Evolutionary conservation across 2,329 filamentous ascomycete genomes (phyloP).

Genomic region (Talaromyces piceae): DNA sequence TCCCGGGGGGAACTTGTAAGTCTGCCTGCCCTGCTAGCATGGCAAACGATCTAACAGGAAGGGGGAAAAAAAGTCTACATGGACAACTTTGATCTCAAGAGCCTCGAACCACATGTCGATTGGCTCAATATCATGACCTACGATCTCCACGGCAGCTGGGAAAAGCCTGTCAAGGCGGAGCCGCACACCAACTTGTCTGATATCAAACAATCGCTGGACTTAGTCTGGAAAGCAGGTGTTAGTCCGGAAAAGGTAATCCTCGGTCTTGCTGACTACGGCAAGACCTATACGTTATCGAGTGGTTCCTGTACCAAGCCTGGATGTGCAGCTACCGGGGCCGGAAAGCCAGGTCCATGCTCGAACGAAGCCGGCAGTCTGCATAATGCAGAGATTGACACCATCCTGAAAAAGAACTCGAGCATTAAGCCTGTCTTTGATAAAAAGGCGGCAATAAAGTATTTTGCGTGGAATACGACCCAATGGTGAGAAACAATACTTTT

Average conservation of each 20-base stretch:
- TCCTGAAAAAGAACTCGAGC: constrained; percentile 14
- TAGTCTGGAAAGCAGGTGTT: constrained; percentile 22
- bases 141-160: constrained; percentile 24
- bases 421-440: constrained; percentile 15
- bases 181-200: constrained; percentile 11
- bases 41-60: neutral
- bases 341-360: constrained; percentile 17
- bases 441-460: constrained; percentile 15
- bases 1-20: constrained; percentile 11
- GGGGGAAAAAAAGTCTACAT: constrained; percentile 13
- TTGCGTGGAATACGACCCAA: constrained; percentile 12
- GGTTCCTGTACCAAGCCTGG: constrained; percentile 18
- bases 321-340: constrained; percentile 16
- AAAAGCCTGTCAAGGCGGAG: constrained; percentile 4
- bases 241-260: constrained; percentile 21
- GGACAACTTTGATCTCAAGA: constrained; percentile 20
- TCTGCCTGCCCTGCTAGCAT: neutral
- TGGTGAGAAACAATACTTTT: constrained; percentile 5
- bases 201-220: constrained; percentile 15
- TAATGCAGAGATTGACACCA: constrained; percentile 20
- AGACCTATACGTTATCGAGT: constrained; percentile 18
- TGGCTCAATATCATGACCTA: constrained; percentile 14
- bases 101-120: constrained; percentile 10
- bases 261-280: constrained; percentile 25
- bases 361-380: constrained; percentile 16